phyloP scores from a whole-genome alignment of 2,329 filamentous ascomycete species.

The Endoconidiophora polonica region DNA sequence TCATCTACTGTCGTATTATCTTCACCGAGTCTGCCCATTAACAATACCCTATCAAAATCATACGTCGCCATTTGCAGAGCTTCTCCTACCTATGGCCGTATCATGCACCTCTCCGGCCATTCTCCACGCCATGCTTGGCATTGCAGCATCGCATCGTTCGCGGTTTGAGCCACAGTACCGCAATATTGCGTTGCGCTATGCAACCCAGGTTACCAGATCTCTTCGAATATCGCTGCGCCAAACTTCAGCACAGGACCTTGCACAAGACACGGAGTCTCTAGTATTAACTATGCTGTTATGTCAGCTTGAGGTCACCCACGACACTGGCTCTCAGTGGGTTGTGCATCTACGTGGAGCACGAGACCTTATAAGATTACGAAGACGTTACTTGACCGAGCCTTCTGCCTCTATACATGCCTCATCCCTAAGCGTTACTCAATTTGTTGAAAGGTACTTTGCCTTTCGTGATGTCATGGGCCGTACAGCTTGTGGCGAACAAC shows the following conservation, averaged over 20 bases:
- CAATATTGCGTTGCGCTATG: conserved; percentile 12
- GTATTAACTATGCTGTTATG: conserved; percentile 14
- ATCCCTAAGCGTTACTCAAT: conserved; percentile 6
- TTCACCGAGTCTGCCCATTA: conserved; percentile 13
- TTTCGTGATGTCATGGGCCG: conserved; percentile 30
- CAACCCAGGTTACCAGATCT: conserved; percentile 13
- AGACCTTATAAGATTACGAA: conserved; percentile 21
- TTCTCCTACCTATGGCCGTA: conserved; percentile 13
- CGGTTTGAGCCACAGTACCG: conserved; percentile 10
- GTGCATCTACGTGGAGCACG: conserved; percentile 27
- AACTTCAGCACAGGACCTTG: conserved; percentile 9
- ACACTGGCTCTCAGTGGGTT: conserved; percentile 27
- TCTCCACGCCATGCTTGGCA: conserved; percentile 13
- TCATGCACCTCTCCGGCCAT: conserved; percentile 13
- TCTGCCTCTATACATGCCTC: not conserved
- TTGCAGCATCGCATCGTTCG: conserved; percentile 13
- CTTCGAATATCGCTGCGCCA: conserved; percentile 10
- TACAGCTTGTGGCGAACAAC: conserved; percentile 27
- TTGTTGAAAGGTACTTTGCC: conserved; percentile 27
- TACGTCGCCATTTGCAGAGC: conserved; percentile 13
- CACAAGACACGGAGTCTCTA: conserved; percentile 12
- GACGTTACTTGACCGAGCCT: conserved; percentile 14
- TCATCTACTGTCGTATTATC: conserved; percentile 13
- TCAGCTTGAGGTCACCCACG: conserved; percentile 15
- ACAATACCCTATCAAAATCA: conserved; percentile 11